These are phyloP conservation scores for Spizellomyces punctatus DNA, from an alignment of 192 early-diverging fungal species.

Conservation along the genomic window DNA sequence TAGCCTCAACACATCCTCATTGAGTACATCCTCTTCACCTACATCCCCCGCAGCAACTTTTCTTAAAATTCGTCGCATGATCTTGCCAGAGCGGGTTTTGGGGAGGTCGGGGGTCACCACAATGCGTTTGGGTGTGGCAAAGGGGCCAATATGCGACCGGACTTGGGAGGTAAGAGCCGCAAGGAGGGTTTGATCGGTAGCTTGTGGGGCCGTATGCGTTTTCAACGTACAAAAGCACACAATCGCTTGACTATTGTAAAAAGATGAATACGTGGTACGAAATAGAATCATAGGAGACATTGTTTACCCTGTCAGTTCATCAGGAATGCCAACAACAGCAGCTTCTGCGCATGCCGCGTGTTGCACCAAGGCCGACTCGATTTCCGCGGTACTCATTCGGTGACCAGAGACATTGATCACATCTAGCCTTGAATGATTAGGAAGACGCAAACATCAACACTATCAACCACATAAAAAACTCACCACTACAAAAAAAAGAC, in stretches of 20 bases:
- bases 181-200: conserved; percentile 45
- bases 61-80: conserved; percentile 93
- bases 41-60: conserved; percentile 88
- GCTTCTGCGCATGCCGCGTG: conserved; percentile 85
- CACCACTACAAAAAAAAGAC: not conserved
- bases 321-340: conserved; percentile 83
- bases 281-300: no score
- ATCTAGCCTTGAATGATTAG: conserved; percentile 52
- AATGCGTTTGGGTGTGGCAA: conserved; percentile 87
- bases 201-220: conserved; percentile 37
- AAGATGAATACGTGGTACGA: not conserved
- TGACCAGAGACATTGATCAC: conserved; percentile 97
- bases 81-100: conserved; percentile 95
- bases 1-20: conserved; percentile 48
- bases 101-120: conserved; percentile 86
- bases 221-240: conserved; percentile 52
- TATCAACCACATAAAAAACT: conserved; percentile 11
- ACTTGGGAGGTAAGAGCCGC: conserved; percentile 75
- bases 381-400: conserved; percentile 90
- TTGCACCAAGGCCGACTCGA: conserved; percentile 75
- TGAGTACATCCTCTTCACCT: conserved; percentile 34
- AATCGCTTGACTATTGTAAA: conserved; percentile 65
- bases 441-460: not conserved
- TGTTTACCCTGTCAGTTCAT: conserved; percentile 80
- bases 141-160: conserved; percentile 88